phyloP scores from a whole-genome alignment of 129 eudicot species.

The Rutidosis leptorrhynchoides region DNA sequence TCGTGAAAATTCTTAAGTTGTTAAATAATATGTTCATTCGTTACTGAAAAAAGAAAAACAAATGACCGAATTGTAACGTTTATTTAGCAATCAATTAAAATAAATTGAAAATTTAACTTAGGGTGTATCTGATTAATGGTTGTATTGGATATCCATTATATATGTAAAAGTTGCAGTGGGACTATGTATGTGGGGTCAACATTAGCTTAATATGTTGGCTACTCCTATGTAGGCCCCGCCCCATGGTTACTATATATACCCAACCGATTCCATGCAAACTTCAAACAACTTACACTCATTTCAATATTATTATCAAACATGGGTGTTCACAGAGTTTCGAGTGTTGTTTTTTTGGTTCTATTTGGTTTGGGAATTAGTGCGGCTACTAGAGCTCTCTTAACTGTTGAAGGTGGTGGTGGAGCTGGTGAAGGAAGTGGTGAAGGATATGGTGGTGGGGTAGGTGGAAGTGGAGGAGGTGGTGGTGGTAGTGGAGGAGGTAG shows the following conservation, averaged over 20 bases:
- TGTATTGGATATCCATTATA: no score
- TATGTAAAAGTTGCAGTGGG: no score
- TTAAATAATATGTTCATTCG: no score
- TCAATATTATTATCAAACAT: constrained; percentile 26
- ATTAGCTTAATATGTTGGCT: no score
- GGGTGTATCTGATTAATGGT: no score
- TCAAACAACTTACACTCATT: constrained; percentile 19
- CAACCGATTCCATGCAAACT: constrained; percentile 24
- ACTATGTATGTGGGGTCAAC: no score
- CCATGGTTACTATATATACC: constrained; percentile 33
- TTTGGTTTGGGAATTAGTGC: constrained; percentile 54
- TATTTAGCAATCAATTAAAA: no score
- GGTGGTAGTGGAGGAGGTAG: constrained; percentile 43
- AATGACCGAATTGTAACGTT: no score
- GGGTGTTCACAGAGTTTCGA: constrained; percentile 39
- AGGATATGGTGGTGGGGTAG: constrained; percentile 42
- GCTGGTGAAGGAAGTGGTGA: constrained; percentile 43
- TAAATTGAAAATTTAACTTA: no score
- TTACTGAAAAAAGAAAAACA: no score
- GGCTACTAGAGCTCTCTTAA: constrained; percentile 65
- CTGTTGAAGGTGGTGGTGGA: constrained; percentile 38
- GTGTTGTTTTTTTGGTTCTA: constrained; percentile 51
- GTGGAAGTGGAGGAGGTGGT: constrained; percentile 39
- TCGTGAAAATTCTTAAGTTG: no score
- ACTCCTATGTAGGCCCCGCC: no score